Conservation (phyloP, 176 grass and related monocot species). For the Oropetium thomaeum region DNA sequence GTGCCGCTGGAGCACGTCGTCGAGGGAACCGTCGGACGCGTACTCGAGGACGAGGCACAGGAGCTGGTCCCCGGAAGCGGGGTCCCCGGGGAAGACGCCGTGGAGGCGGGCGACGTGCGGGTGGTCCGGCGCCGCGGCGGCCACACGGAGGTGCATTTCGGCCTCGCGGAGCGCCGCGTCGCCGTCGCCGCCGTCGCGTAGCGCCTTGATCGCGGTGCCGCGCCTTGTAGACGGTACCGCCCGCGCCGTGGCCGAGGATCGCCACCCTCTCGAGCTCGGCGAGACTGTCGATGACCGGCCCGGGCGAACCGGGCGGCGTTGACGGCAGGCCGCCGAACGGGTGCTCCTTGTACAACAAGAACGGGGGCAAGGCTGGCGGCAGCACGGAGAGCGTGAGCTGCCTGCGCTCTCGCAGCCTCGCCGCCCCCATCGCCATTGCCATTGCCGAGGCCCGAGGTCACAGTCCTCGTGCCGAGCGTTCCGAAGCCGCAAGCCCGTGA, state of each 20-base stretch:
- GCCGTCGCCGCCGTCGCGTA: constrained; percentile 5
- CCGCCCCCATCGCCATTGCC: background rate
- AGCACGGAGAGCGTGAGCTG: constrained; percentile 15
- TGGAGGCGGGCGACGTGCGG: constrained; percentile 30
- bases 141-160: constrained; percentile 20
- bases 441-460: background rate
- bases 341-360: background rate
- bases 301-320: constrained; percentile 14
- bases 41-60: constrained; percentile 36
- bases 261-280: constrained; percentile 31
- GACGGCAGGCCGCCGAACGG: constrained; percentile 8
- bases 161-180: constrained; percentile 28
- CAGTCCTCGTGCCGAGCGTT: background rate
- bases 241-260: constrained; percentile 34
- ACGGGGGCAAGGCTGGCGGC: background rate
- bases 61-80: background rate
- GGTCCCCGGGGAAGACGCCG: background rate
- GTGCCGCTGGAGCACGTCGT: constrained; percentile 13
- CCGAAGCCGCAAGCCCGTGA: background rate
- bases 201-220: constrained; percentile 35
- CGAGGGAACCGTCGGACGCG: constrained; percentile 22
- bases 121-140: constrained; percentile 18
- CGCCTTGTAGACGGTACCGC: constrained; percentile 43
- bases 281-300: constrained; percentile 1
- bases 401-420: constrained; percentile 1